A percentile compares a stretch with the other conserved stretches of the same genome.
Conservation (phyloP, 306 rosid genomes). For the Cajanus cajan region DNA sequence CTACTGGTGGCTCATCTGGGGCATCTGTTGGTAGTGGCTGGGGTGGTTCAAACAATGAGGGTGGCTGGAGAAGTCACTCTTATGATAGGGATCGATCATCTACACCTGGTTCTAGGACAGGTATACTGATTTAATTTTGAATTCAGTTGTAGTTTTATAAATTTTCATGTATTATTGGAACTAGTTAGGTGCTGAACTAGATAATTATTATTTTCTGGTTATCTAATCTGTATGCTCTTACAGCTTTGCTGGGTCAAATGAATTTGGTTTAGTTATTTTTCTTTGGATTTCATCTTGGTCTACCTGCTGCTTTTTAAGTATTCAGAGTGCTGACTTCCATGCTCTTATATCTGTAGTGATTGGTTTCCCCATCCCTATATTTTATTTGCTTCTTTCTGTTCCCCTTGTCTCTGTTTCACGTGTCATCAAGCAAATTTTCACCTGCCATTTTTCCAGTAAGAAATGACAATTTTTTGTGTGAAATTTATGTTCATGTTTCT, state of each 20-base stretch:
- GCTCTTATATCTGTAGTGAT: background rate
- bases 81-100: constrained; percentile 82
- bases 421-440: background rate
- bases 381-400: constrained; percentile 1
- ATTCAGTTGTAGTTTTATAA: background rate
- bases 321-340: background rate
- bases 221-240: background rate
- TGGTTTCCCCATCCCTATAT: constrained; percentile 5
- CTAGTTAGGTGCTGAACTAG: background rate
- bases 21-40: constrained; percentile 78
- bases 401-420: constrained; percentile 6
- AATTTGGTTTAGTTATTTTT: background rate
- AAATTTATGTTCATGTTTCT: background rate
- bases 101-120: constrained; percentile 89
- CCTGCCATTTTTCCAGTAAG: background rate
- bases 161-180: background rate
- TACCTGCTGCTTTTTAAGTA: background rate
- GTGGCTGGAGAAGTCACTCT: constrained; percentile 84
- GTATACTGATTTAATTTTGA: constrained; percentile 35
- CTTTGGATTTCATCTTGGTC: background rate
- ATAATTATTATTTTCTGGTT: background rate
- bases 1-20: constrained; percentile 91
- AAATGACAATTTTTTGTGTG: background rate
- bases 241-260: background rate
- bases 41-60: constrained; percentile 77